Evolutionary conservation across 106 monocot genomes (phyloP).

Genomic region (Ottelia alismoides): DNA sequence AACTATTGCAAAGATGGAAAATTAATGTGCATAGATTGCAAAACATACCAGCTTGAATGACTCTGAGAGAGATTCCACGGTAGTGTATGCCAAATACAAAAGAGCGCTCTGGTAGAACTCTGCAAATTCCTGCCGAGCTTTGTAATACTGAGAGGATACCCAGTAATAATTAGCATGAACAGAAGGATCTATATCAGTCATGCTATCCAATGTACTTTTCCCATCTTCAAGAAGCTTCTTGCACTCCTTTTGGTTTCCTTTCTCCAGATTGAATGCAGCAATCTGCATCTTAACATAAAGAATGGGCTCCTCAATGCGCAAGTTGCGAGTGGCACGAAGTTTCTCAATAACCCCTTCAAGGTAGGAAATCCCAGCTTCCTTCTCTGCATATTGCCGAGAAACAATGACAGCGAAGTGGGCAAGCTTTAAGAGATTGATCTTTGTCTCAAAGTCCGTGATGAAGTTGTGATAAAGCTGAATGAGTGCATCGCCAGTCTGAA

Average conservation of each 20-base stretch:
- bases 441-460: slow-evolving; percentile 91
- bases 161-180: slow-evolving; percentile 93
- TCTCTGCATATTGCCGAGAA: slow-evolving; percentile 85
- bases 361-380: slow-evolving; percentile 78
- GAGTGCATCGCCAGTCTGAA: slow-evolving; percentile 87
- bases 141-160: slow-evolving; percentile 89
- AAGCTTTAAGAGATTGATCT: slow-evolving; percentile 97
- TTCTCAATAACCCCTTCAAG: slow-evolving; percentile 83
- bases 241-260: slow-evolving; percentile 67
- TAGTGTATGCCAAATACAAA: slow-evolving; percentile 89
- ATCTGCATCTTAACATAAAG: slow-evolving; percentile 95
- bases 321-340: slow-evolving; percentile 51
- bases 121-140: slow-evolving; percentile 74
- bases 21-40: too few species aligned
- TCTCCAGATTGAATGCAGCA: slow-evolving; percentile 69
- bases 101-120: slow-evolving; percentile 90
- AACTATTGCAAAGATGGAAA: too few species aligned
- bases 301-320: slow-evolving; percentile 65
- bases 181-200: slow-evolving; percentile 92
- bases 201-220: slow-evolving; percentile 58
- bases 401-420: slow-evolving; percentile 79
- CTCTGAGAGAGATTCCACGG: slow-evolving; percentile 87
- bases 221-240: slow-evolving; percentile 89
- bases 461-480: slow-evolving; percentile 95
- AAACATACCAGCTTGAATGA: slow-evolving; percentile 81